Evolutionary conservation across 768 basidiomycete species (phyloP), one percentile per base, ranked within the genome.

Genomic region (Pleurotus giganteus): DNA sequence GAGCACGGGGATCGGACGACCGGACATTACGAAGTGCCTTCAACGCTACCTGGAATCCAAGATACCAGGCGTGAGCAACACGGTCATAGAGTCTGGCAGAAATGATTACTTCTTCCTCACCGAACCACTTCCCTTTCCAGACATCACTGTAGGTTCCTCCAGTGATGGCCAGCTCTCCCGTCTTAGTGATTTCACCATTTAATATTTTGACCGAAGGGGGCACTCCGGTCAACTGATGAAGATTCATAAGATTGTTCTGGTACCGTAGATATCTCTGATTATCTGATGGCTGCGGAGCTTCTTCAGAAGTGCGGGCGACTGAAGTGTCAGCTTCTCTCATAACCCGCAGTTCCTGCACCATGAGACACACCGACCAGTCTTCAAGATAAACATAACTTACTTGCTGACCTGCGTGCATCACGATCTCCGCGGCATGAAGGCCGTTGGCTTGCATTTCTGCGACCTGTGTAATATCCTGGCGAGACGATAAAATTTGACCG

Each of bases 121-220:
- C 76, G 12, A 84, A 62, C 84, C 83, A 85, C 27, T 60, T 68
- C 15, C 83, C 84, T 54, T 74, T 63, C 68, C 72, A 84, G 36
- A 85, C 73, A 50, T 83, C 77, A 61, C 80, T 82, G 57, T 80
- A 80, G 19, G 71, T 71, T 24, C 84, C 83, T 42, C 78, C 78
- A 13, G 77, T 77, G 37, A 79, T 62, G 5, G 82, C 64, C n/a
- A 69, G 50, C 13, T 77, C 74, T 9, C 71, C 62, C 0, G 51
- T 52, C 53, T 70, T 76, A 44, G 61, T 69, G 2, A 84, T 71
- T 63, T 85, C 83, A 24, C 79, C 78, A 34, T 84, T 70, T 37
- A 85, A 62, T n/a, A 73, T 61, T 44, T 78, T 81, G 29, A 84
- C 71, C 5, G 74, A 70, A 1, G 84, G 84, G 12, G 76, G 77